Evolutionary conservation across 805 yeast species (phyloP), one percentile per base, ranked within the genome.

Genomic region (Ogataea naganishii): DNA sequence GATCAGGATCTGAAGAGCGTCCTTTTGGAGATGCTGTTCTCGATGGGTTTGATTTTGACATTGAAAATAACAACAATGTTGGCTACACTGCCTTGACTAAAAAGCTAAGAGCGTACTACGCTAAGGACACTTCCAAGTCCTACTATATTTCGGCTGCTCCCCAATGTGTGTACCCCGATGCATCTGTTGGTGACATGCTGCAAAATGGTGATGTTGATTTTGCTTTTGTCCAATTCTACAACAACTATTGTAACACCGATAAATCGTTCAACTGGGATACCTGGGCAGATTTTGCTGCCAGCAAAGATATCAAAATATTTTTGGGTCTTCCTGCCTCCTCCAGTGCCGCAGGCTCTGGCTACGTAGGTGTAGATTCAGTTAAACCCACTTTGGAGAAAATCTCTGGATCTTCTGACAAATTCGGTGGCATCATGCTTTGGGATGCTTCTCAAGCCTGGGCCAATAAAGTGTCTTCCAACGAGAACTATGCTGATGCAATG

Each of bases 71-170:
- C 30, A 53, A 64, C 34, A 64, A 67, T 29, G 59, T 62, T 1
- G 95, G 95, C n/a, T 80, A 78, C 46, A 69, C 73, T 21, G 70
- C 78, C 11, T 53, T 80, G 31, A 81, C 73, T 10, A 61, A 54
- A 24, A 62, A 66, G 41, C 45, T 76, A 37, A 60, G 72, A 40
- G 33, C 36, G 4, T 51, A 51, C 30, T 66, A 54, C 34, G 60
- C 58, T 27, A 40, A 41, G 9, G 56, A 62, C 23, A 22, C 39
- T 20, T 63, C 80, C 26, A 80, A 76, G 55, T 44, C 56, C 18
- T 82, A 76, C 60, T 82, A 78, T 51, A 60, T 85, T 26, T 75
- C 94, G 31, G 95, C 95, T 40, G 89, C 96, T 38, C 96, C 96
- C 14, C 95, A 85, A 60, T 88, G 96, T 61, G 79, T 75, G 16